Evolutionary conservation across 164 flowering plant genomes (phyloP), one percentile per base, ranked within the genome.

Genomic region (Chloranthus sessilifolius): DNA sequence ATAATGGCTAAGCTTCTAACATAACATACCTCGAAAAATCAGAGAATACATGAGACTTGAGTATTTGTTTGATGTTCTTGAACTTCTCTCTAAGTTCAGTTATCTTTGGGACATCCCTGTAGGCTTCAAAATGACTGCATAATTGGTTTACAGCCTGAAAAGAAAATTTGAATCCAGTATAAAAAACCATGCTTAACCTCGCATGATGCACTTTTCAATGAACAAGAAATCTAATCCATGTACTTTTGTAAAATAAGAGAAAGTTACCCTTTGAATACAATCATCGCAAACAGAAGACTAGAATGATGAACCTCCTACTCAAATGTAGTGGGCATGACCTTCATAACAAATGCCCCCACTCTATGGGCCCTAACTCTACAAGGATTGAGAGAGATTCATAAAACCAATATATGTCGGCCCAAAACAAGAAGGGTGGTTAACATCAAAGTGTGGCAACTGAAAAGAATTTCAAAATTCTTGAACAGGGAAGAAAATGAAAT

Each of bases 51-150:
- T 94, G 97, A 51, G 99, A 89, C 64, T 88, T 94, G 42, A 94
- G 86, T 60, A 94, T 75, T 70, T 84, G 97, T 61, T 86, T 94
- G 66, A 94, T 87, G 67, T 77, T 94, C 73, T 86, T 94, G 64
- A 89, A 84, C 72, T 87, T 88, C 58, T 94, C 99, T 55, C 86
- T 76, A 7, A 94, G 92, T 61, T 94, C 99, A 37, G 80, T 84
- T 43, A 94, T 94, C 70, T 85, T 92, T 7, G 95, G 95, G 48
- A 79, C 70, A 62, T 92, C 97, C 67, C 95, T 79, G 29, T 92
- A 92, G 62, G 95, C 97, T 68, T 92, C 99, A 77, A 92, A 92
- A 73, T 92, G 99, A 62, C 84, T 71, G 57, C 96, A 92, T 55
- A 92, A 63, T 60, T 92, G 99, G 66, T 88, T 86, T 52, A 88